phyloP scores from a whole-genome alignment of 192 early-diverging fungal genomes.

The Coemansia aciculifera region DNA sequence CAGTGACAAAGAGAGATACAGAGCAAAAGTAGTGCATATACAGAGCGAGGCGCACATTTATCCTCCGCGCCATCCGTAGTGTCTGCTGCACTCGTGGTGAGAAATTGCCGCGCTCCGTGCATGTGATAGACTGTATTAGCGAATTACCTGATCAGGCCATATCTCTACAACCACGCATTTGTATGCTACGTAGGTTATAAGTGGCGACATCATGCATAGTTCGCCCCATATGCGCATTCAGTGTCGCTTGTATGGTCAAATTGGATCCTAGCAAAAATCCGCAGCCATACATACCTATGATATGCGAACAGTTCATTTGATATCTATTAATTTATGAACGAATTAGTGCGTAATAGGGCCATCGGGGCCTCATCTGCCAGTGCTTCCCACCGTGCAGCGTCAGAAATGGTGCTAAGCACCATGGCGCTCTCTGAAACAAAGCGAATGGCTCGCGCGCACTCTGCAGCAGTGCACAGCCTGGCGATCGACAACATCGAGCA shows the following conservation, averaged over 20 bases:
- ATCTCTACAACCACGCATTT: background rate
- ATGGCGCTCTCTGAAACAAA: constrained; percentile 35
- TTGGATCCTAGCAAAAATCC: background rate
- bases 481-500: constrained; percentile 31
- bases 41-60: background rate
- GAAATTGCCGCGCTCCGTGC: constrained; percentile 2
- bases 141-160: background rate
- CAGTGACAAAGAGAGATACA: background rate
- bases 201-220: background rate
- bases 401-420: constrained; percentile 20
- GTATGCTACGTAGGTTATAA: background rate
- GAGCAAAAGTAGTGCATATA: background rate
- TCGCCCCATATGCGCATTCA: background rate
- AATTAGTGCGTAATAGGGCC: constrained; percentile 24
- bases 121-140: background rate
- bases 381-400: constrained; percentile 10
- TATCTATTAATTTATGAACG: constrained; percentile 13
- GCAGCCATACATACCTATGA: background rate
- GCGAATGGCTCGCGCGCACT: constrained; percentile 35
- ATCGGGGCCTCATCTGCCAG: constrained; percentile 1
- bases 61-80: background rate
- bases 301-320: background rate
- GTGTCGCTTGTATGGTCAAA: background rate
- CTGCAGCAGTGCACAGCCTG: constrained; percentile 35
- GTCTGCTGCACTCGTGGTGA: background rate